A percentile compares a stretch with the other conserved stretches of the same genome.
Evolutionary conservation across 441 rosid genomes (phyloP).

Genomic region (Biscutella auriculata): DNA sequence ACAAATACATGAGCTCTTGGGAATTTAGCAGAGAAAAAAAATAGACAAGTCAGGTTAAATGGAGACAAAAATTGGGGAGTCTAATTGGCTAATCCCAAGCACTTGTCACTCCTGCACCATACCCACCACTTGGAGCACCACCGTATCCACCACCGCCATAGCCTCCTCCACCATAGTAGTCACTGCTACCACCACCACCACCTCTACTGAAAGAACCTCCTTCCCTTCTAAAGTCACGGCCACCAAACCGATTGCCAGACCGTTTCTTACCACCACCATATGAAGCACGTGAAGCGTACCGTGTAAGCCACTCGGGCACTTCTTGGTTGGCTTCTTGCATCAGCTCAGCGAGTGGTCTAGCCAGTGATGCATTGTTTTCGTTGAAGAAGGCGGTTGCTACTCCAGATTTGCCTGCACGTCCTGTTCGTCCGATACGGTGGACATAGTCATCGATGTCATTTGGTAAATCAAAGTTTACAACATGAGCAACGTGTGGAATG

Average conservation of each 20-base stretch:
- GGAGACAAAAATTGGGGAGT: too few species aligned
- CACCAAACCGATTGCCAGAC: constrained; percentile 39
- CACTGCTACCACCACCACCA: too few species aligned
- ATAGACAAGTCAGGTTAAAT: too few species aligned
- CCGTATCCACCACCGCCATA: too few species aligned
- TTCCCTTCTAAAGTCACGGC: constrained; percentile 38
- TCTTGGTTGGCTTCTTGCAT: constrained; percentile 57
- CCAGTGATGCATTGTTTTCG: constrained; percentile 29
- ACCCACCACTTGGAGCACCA: too few species aligned
- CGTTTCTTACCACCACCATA: constrained; percentile 32
- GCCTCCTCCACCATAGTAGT: too few species aligned
- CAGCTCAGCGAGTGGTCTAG: constrained; percentile 38
- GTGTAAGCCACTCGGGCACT: constrained; percentile 43
- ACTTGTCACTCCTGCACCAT: too few species aligned
- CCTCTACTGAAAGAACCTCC: too few species aligned
- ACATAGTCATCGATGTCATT: constrained; percentile 5
- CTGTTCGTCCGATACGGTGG: constrained; percentile 50
- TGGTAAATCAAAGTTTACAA: constrained; percentile 47
- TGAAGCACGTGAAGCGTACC: constrained; percentile 33
- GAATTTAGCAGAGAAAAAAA: too few species aligned
- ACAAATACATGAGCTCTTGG: too few species aligned
- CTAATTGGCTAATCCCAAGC: too few species aligned
- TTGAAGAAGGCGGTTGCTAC: constrained; percentile 48
- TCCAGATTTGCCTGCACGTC: constrained; percentile 48
- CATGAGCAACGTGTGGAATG: constrained; percentile 47